These are phyloP conservation scores for Platismatia glauca DNA, from an alignment of 495 filamentous ascomycete species.

Conservation along the genomic window DNA sequence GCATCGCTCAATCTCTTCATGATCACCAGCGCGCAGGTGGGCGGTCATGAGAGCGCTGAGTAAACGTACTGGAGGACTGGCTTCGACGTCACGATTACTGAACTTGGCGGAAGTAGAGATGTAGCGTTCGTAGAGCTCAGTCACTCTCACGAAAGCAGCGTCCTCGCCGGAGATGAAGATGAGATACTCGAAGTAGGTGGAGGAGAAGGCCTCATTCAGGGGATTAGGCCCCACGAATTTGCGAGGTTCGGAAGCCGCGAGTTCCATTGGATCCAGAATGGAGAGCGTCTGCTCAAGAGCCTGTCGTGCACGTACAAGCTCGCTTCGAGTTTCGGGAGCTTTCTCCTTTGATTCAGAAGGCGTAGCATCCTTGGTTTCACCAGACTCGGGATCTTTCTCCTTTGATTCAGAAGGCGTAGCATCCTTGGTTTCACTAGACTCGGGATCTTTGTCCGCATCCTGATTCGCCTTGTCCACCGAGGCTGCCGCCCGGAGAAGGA, in stretches of 20 bases:
- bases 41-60: conserved; percentile 57
- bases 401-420: too few species aligned
- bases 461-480: conserved; percentile 25
- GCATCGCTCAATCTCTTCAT: conserved; percentile 50
- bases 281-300: conserved; percentile 28
- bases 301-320: conserved; percentile 20
- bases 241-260: conserved; percentile 26
- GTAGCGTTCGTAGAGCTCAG: conserved; percentile 50
- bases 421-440: too few species aligned
- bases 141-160: conserved; percentile 44
- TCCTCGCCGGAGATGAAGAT: conserved; percentile 53
- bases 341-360: too few species aligned
- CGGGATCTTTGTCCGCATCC: conserved; percentile 23
- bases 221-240: conserved; percentile 21
- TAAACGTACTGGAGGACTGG: conserved; percentile 44
- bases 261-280: conserved; percentile 27
- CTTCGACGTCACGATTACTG: conserved; percentile 18
- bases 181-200: conserved; percentile 49
- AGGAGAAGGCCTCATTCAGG: conserved; percentile 32
- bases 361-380: too few species aligned
- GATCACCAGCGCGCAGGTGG: conserved; percentile 45
- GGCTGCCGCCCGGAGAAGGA: conserved; percentile 37
- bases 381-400: too few species aligned
- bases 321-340: conserved; percentile 17
- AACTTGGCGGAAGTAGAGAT: conserved; percentile 29